phyloP scores from a whole-genome alignment of 371 early-diverging fungal species.

The Syncephalastrum racemosum region DNA sequence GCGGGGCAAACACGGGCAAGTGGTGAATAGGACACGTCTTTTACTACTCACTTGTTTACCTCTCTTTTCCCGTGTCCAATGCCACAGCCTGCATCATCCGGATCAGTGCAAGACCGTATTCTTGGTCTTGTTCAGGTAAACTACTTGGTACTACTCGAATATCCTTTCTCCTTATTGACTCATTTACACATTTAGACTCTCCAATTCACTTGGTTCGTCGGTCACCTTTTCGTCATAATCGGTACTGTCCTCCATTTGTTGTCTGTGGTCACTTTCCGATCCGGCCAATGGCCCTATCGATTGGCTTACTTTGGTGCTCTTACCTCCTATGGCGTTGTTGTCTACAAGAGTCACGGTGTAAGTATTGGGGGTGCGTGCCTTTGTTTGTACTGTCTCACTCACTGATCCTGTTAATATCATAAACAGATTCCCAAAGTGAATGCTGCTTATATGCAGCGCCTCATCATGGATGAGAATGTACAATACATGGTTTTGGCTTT shows the following conservation, averaged over 20 bases:
- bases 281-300: conserved; percentile 43
- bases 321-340: conserved; percentile 81
- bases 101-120: conserved; percentile 24
- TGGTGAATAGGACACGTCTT: neutral
- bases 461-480: conserved; percentile 85
- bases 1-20: conserved; percentile 8
- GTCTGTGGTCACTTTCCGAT: conserved; percentile 33
- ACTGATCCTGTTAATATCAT: neutral
- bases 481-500: conserved; percentile 83
- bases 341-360: conserved; percentile 86
- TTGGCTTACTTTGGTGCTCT: conserved; percentile 73
- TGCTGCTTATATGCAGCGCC: conserved; percentile 61
- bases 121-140: conserved; percentile 19
- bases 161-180: neutral
- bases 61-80: conserved; percentile 15
- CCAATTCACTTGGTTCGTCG: conserved; percentile 61
- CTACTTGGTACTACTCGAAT: too few species aligned
- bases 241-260: conserved; percentile 35
- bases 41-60: conserved; percentile 6
- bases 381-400: neutral
- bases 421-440: conserved; percentile 62
- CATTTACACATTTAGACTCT: conserved; percentile 39
- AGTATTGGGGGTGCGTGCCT: conserved; percentile 18
- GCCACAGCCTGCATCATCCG: conserved; percentile 24
- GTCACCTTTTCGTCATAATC: conserved; percentile 41